Conservation (phyloP, 106 monocot genomes). For the Narthecium ossifragum region DNA sequence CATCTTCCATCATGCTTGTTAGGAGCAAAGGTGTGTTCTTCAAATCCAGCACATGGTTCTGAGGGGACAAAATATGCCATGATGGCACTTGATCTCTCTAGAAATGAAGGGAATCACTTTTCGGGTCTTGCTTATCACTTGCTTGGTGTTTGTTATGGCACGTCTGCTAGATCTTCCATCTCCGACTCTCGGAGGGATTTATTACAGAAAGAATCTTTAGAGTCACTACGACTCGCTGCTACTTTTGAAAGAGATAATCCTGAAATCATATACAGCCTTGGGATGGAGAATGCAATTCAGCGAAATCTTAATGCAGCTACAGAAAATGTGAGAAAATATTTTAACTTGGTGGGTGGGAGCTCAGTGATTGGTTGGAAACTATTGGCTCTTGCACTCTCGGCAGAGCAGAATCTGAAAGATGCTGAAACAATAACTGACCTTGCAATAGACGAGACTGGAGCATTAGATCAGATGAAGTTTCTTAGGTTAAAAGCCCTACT, state of each 20-base stretch:
- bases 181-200: conserved; percentile 46
- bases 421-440: conserved; percentile 68
- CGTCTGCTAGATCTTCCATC: conserved; percentile 31
- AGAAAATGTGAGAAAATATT: conserved; percentile 37
- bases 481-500: conserved; percentile 60
- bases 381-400: conserved; percentile 50
- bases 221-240: conserved; percentile 30
- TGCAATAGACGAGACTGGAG: conserved; percentile 55
- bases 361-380: conserved; percentile 68
- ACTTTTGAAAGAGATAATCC: conserved; percentile 41
- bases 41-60: conserved; percentile 22
- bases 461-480: conserved; percentile 41
- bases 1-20: conserved; percentile 53
- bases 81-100: conserved; percentile 30
- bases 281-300: conserved; percentile 47
- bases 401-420: conserved; percentile 45
- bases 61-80: conserved; percentile 51
- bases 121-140: conserved; percentile 41
- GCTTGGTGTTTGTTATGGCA: conserved; percentile 52
- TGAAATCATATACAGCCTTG: conserved; percentile 53
- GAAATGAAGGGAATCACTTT: conserved; percentile 25
- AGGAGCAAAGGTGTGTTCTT: conserved; percentile 58
- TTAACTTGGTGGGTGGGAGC: conserved; percentile 53
- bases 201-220: conserved; percentile 42
- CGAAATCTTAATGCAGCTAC: conserved; percentile 45